Evolutionary conservation across 352 stramenopile genomes (phyloP), one percentile per base, ranked within the genome.

Genomic region (Pythium vanterpoolii): DNA sequence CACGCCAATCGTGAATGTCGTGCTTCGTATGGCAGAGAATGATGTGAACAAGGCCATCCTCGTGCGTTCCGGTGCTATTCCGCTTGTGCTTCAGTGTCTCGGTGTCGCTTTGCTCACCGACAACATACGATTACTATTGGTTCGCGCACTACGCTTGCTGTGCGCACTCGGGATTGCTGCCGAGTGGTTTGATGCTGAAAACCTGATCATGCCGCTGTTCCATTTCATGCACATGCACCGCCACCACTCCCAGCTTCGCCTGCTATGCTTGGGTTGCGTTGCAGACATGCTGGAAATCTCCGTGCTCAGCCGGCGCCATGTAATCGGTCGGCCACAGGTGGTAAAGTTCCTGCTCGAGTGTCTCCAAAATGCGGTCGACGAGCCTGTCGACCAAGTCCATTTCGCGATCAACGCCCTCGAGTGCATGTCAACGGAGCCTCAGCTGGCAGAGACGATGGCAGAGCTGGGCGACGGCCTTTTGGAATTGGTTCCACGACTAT

Each of bases 151-250:
- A 13, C 64, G 64, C 6, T 51, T 68, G 1, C 34, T 84, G 5
- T 73, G 63, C 19, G 53, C 64, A 8, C 39, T 78, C 9, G 50
- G 51, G 2, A 28, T 49, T 0, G 54, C 49, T 5, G 40, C 68
- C 9, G 56, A 71, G 1, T 59, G 60, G 46, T 72, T 85, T 38
- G 71, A 83, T 24, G 43, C 24, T 4, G 49, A 73, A 16, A 70
- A 88, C 28, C 52, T 84, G n/a, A 72, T 90, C 8, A 58, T 70
- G 28, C 74, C 72, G 13, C 50, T 93, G 1, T 79, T 90, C 42
- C 72, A 70, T 18, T 83, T 85, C 31, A 69, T 91, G 64, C 49
- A 83, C 3, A 59, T 64, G 16, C 69, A 84, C 28, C 67, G 74
- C 23, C 56, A 69, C 9, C 61, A 66, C 1, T 24, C 52, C 0